Conservation (phyloP, 768 basidiomycete genomes). For the Cystobasidium ongulense region DNA sequence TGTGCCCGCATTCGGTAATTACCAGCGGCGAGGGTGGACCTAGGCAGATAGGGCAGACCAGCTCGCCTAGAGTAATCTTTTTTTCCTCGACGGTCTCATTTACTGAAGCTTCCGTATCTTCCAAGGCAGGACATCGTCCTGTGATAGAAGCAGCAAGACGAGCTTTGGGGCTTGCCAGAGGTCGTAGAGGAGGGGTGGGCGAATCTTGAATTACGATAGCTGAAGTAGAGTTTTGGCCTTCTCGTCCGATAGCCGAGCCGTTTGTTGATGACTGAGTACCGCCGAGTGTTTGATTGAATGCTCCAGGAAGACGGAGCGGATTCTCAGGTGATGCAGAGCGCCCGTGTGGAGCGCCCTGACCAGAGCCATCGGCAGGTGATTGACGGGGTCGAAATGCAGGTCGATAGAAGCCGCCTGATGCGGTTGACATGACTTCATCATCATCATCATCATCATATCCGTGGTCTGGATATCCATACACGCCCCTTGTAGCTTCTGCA, state of each 20-base stretch:
- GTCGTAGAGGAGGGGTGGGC: constrained; percentile 25
- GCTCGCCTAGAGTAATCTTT: constrained; percentile 15
- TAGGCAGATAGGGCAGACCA: constrained; percentile 23
- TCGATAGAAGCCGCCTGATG: not conserved
- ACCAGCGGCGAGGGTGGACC: constrained; percentile 21
- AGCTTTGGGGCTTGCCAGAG: constrained; percentile 25
- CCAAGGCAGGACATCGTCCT: constrained; percentile 8
- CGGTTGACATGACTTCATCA: not conserved
- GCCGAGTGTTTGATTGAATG: too few relatives aligned
- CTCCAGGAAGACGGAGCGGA: too few relatives aligned
- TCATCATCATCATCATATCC: not conserved
- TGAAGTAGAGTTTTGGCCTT: not conserved
- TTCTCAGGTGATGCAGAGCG: too few relatives aligned
- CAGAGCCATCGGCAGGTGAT: not conserved
- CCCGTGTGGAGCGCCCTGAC: too few relatives aligned
- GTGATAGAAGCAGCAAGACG: not conserved
- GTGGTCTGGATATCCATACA: too few relatives aligned
- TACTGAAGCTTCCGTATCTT: not conserved
- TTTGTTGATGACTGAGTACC: too few relatives aligned
- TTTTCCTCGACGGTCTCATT: not conserved
- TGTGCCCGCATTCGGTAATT: constrained; percentile 22
- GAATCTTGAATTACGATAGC: constrained; percentile 24
- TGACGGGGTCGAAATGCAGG: not conserved
- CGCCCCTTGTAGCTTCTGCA: not conserved
- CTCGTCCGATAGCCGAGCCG: not conserved